Conservation (phyloP, 139 green algal species). For the Micractinium conductrix region DNA sequence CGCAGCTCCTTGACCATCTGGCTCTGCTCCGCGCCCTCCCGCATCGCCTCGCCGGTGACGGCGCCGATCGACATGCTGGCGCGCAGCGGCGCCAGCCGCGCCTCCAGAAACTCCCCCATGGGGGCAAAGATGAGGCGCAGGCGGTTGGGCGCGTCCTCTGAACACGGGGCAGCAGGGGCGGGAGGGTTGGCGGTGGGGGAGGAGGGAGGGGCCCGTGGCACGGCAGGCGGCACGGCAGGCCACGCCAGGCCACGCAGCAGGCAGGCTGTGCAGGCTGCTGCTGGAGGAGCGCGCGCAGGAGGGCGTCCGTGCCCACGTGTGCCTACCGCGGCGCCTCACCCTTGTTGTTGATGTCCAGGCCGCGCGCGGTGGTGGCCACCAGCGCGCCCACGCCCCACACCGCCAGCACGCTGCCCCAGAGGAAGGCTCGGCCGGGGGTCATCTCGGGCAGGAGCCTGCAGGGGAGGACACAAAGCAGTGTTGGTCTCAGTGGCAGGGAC, state of each 20-base stretch:
- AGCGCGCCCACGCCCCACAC: slow-evolving; percentile 57
- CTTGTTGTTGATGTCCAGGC: slow-evolving; percentile 8
- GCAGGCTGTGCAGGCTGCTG: not conserved
- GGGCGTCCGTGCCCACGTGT: too few species aligned
- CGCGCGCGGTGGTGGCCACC: slow-evolving; percentile 6
- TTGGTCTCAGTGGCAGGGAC: too few species aligned
- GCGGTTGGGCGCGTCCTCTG: slow-evolving; percentile 7
- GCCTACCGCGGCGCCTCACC: not conserved
- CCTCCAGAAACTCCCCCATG: not conserved
- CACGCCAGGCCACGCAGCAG: not conserved
- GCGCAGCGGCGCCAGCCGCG: slow-evolving; percentile 15
- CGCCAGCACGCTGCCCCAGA: slow-evolving; percentile 63
- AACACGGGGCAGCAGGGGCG: not conserved
- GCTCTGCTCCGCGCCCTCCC: slow-evolving; percentile 3
- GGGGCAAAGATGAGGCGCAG: slow-evolving; percentile 2
- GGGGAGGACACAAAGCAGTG: not conserved
- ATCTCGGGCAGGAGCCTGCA: slow-evolving; percentile 29
- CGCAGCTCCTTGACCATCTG: slow-evolving; percentile 24
- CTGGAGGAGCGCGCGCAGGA: too few species aligned
- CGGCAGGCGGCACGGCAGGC: not conserved
- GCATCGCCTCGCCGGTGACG: not conserved
- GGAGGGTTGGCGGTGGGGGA: not conserved
- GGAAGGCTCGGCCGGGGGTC: slow-evolving; percentile 46
- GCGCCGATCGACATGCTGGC: not conserved
- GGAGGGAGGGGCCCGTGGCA: not conserved